Base-by-base conservation (phyloP, 768 basidiomycete species). In the Collybia mongolica region DNA sequence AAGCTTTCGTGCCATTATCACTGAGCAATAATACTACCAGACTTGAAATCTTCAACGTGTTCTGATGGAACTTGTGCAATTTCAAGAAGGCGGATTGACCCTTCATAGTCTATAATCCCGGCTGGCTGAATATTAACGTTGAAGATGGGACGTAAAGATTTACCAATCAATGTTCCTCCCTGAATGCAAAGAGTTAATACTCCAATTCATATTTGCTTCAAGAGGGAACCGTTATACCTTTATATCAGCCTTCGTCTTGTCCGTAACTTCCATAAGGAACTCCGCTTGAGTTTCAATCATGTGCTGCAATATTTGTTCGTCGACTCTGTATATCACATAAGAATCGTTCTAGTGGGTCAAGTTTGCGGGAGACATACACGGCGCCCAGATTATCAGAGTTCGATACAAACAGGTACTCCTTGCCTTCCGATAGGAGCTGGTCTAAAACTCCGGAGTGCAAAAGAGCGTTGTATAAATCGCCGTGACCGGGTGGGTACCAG, bases 401-500 rank as follows among this genome's bases (percentile, higher is more conserved):
- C 69, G 93, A 96, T 47, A 94, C 91, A 65, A 97, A 98, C 60
- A 97, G 82, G 72, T 96, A 98, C 72, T 98, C 93, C 69, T 96
- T 97, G 69, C 95, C 95, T 57, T 91, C 88, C 9, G 86, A 75
- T 48, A 98, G 72, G 38, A 98, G 81, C 71, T 91, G 86, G 64
- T 96, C 92, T 55, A 98, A 79, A 45, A 94, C 84, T 55, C 95
- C 93, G 19, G 89, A 92, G 71, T 94, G 93, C 62, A 83, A 71
- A 55, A 98, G 77, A 29, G 94, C 92, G 60, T 95, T 93, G 75
- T 94, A 98, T 62, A 98, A 73, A 70, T 98, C 94, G 66, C 95
- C 94, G 75, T 98, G 95, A 58, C 95, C 94, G 44, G 95, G 92
- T 48, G 95, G 93, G 78, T 97, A 98, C 93, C 95, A 98, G 71